Evolutionary conservation across 2,329 filamentous ascomycete genomes (phyloP).

Genomic region (Epicoccum nigrum): DNA sequence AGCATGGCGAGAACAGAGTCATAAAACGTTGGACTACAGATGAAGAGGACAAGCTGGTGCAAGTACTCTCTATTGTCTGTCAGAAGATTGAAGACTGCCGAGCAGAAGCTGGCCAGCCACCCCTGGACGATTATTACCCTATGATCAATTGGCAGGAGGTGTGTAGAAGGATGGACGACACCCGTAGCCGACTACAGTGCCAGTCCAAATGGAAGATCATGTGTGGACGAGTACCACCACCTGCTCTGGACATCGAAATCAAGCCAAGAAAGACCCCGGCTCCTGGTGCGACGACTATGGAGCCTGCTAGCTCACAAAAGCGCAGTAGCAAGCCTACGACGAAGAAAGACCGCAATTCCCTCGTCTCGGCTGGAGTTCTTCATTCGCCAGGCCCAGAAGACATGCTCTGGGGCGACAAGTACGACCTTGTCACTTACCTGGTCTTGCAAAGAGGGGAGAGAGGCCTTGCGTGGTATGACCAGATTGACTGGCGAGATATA

Average conservation of each 20-base stretch:
- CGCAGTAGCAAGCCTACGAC: not conserved
- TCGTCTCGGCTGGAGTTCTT: not conserved
- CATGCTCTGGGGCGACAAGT: constrained; percentile 52
- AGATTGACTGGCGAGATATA: constrained; percentile 43
- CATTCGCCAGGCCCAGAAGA: constrained; percentile 25
- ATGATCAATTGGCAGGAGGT: constrained; percentile 71
- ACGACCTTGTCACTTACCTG: constrained; percentile 49
- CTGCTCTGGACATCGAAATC: constrained; percentile 20
- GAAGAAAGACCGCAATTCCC: not conserved
- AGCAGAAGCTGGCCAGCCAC: constrained; percentile 21
- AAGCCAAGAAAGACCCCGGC: constrained; percentile 13
- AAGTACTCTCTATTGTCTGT: constrained; percentile 61
- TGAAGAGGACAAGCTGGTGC: constrained; percentile 63
- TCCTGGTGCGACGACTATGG: not conserved
- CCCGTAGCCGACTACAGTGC: constrained; percentile 71
- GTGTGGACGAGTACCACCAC: constrained; percentile 15
- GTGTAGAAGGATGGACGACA: constrained; percentile 65
- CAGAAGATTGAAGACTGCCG: constrained; percentile 52
- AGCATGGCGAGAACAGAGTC: constrained; percentile 61
- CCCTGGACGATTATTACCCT: constrained; percentile 50
- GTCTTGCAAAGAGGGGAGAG: constrained; percentile 2
- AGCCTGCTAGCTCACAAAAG: not conserved
- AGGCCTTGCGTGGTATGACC: constrained; percentile 33
- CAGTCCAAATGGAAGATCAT: constrained; percentile 66
- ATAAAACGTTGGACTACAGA: constrained; percentile 64